Evolutionary conservation across 1,139 yeast genomes (phyloP).

Genomic region (Groenewaldozyma sp.): DNA sequence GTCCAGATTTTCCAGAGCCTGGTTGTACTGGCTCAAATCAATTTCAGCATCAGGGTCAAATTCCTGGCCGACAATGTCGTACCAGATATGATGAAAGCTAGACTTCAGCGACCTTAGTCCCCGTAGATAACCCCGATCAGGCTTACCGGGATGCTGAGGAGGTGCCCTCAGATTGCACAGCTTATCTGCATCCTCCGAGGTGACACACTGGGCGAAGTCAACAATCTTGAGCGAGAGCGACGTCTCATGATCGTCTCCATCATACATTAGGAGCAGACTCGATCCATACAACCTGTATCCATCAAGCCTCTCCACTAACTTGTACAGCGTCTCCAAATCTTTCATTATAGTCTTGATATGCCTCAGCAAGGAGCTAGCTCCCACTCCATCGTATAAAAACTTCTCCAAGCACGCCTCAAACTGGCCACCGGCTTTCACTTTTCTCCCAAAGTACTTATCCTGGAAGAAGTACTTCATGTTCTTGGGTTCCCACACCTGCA

Average conservation of each 20-base stretch:
- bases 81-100: slow-evolving; percentile 39
- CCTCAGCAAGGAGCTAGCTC: slow-evolving; percentile 48
- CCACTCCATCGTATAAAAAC: slow-evolving; percentile 68
- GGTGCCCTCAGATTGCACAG: slow-evolving; percentile 47
- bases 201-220: slow-evolving; percentile 92
- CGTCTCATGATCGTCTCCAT: slow-evolving; percentile 40
- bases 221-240: slow-evolving; percentile 58
- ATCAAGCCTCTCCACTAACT: slow-evolving; percentile 44
- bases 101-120: slow-evolving; percentile 62
- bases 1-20: slow-evolving; percentile 12
- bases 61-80: slow-evolving; percentile 18
- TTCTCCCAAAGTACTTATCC: slow-evolving; percentile 90
- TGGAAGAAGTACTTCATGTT: slow-evolving; percentile 47
- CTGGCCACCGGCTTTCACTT: slow-evolving; percentile 61
- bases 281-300: slow-evolving; percentile 95
- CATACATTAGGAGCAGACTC: slow-evolving; percentile 80
- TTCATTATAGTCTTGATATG: slow-evolving; percentile 61
- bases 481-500: slow-evolving; percentile 68
- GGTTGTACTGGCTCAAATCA: slow-evolving; percentile 9
- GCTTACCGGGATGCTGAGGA: slow-evolving; percentile 52
- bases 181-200: slow-evolving; percentile 41
- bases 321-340: slow-evolving; percentile 49
- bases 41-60: slow-evolving; percentile 9
- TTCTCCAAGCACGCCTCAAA: slow-evolving; percentile 66
- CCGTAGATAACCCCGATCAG: slow-evolving; percentile 78